Evolutionary conservation across 345 rosid genomes (phyloP).

Genomic region (Melastoma malabathricum): DNA sequence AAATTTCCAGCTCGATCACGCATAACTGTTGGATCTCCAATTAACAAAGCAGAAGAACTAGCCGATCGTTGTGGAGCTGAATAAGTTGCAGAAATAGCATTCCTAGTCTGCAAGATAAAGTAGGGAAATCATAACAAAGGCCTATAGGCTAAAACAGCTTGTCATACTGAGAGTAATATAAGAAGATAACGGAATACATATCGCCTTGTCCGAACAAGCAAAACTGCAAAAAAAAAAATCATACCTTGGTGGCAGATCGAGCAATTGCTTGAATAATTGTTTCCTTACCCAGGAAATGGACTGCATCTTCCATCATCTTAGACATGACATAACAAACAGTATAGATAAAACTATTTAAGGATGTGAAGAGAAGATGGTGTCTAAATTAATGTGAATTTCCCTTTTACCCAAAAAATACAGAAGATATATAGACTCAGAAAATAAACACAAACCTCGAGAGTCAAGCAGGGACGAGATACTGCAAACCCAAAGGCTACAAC

Average conservation of each 20-base stretch:
- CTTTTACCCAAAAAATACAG: not conserved
- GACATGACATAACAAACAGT: constrained; percentile 13
- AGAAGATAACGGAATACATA: too few relatives aligned
- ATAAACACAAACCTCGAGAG: constrained; percentile 57
- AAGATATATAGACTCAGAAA: not conserved
- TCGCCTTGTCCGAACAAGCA: too few relatives aligned
- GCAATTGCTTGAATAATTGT: constrained; percentile 92
- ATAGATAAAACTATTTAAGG: constrained; percentile 6
- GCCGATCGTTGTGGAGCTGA: constrained; percentile 99
- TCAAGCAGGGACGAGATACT: constrained; percentile 96
- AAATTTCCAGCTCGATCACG: constrained; percentile 94
- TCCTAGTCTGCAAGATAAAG: constrained; percentile 59
- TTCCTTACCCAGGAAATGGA: constrained; percentile 94
- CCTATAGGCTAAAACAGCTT: not conserved
- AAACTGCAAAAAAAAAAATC: not conserved
- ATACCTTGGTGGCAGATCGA: constrained; percentile 96
- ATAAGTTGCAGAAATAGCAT: constrained; percentile 96
- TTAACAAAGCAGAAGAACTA: constrained; percentile 95
- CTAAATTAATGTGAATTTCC: too few relatives aligned
- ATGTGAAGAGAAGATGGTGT: not conserved
- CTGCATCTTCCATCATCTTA: constrained; percentile 99
- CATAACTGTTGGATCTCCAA: constrained; percentile 88
- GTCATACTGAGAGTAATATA: too few relatives aligned
- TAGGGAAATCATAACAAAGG: not conserved
- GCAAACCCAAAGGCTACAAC: constrained; percentile 99